Evolutionary conservation across 805 yeast genomes (phyloP).

Genomic region (Candida alai): DNA sequence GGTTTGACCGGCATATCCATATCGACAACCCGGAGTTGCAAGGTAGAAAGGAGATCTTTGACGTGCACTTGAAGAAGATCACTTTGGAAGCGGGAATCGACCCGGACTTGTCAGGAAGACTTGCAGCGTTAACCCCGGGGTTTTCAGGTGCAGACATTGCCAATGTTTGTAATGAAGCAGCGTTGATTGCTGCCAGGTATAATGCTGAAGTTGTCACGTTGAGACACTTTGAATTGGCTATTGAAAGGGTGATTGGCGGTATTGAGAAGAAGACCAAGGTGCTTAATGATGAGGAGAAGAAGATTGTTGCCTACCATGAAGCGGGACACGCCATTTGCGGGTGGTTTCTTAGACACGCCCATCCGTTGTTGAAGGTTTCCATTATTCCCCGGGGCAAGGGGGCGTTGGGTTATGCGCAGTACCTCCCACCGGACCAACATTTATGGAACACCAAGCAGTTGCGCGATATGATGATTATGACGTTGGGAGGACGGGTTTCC

Average conservation of each 20-base stretch:
- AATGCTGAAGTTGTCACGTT: slow-evolving; percentile 67
- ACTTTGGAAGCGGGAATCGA: slow-evolving; percentile 48
- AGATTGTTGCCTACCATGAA: slow-evolving; percentile 93
- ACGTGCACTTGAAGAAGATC: slow-evolving; percentile 76
- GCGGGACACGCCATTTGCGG: slow-evolving; percentile 99
- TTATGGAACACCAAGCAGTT: slow-evolving; percentile 74
- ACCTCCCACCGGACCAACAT: slow-evolving; percentile 89
- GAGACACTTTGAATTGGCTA: slow-evolving; percentile 89
- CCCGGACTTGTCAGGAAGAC: slow-evolving; percentile 66
- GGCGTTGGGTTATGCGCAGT: slow-evolving; percentile 96
- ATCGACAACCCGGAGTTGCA: slow-evolving; percentile 93
- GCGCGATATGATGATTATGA: slow-evolving; percentile 90
- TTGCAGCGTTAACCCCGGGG: slow-evolving; percentile 96
- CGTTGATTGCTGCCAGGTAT: slow-evolving; percentile 89
- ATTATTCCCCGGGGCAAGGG: slow-evolving; percentile 97
- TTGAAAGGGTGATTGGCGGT: slow-evolving; percentile 96
- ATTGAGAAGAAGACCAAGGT: slow-evolving; percentile 85
- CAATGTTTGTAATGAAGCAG: slow-evolving; percentile 95
- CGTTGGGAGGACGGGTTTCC: slow-evolving; percentile 94
- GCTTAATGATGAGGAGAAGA: slow-evolving; percentile 80
- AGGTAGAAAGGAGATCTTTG: slow-evolving; percentile 90
- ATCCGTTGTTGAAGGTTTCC: slow-evolving; percentile 91
- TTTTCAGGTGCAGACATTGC: slow-evolving; percentile 99
- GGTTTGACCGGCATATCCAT: slow-evolving; percentile 90
- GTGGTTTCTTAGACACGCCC: slow-evolving; percentile 88